Evolutionary conservation across 1,139 yeast genomes (phyloP).

Genomic region (Suhomyces anneliseae): DNA sequence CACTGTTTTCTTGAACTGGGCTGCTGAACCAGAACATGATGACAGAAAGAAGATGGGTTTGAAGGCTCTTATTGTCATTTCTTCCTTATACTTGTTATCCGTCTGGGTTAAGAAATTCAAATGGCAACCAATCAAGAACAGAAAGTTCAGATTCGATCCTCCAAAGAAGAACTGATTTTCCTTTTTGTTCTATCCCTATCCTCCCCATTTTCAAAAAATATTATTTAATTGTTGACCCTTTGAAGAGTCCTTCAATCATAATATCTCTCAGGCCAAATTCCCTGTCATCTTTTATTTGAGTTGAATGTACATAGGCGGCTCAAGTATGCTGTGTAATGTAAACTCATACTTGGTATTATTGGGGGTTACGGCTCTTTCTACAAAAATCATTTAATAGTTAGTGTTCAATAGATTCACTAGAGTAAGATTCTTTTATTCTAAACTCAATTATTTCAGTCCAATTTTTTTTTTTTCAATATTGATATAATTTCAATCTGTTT

Average conservation of each 20-base stretch:
- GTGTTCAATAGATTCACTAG: conserved; percentile 10
- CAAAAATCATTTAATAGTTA: conserved; percentile 4
- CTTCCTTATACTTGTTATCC: conserved; percentile 78
- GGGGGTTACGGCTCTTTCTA: conserved; percentile 2
- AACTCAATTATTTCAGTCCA: background rate
- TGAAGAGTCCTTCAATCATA: background rate
- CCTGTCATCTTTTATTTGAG: conserved; percentile 2
- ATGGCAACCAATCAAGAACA: conserved; percentile 94
- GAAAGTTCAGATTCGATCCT: conserved; percentile 92
- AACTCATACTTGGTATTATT: conserved; percentile 3
- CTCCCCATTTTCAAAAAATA: background rate
- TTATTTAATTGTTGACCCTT: background rate
- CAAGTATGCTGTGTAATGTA: conserved; percentile 6
- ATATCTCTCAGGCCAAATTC: background rate
- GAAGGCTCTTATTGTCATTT: conserved; percentile 81
- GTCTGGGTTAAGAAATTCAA: conserved; percentile 97
- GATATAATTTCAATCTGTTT: too few species aligned
- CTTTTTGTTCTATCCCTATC: background rate
- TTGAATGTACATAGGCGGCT: conserved; percentile 10
- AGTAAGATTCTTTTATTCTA: background rate
- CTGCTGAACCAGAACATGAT: conserved; percentile 98
- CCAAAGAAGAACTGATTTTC: conserved; percentile 58
- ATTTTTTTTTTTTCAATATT: too few species aligned
- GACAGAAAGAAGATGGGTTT: conserved; percentile 97
- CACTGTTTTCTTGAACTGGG: conserved; percentile 94